phyloP scores from a whole-genome alignment of 441 rosid genomes.

The Adansonia madagascariensis region DNA sequence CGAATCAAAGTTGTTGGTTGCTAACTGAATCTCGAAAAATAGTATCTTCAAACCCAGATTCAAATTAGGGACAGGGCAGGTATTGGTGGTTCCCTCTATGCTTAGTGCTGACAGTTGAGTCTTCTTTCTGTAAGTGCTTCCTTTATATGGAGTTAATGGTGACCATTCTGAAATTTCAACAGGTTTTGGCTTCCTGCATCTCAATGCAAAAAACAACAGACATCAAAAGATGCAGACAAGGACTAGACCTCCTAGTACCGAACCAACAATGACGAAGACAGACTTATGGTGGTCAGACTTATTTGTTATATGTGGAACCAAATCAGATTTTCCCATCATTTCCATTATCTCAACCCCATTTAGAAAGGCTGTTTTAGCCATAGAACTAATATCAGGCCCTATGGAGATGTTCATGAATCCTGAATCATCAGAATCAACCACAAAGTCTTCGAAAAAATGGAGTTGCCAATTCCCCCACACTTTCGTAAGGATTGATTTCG shows the following conservation, averaged over 20 bases:
- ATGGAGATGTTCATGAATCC: constrained; percentile 51
- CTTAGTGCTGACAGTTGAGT: neutral
- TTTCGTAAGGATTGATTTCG: constrained; percentile 28
- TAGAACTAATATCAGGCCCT: constrained; percentile 29
- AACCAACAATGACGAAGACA: constrained; percentile 39
- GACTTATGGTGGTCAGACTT: constrained; percentile 20
- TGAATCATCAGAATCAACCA: constrained; percentile 52
- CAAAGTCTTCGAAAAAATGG: constrained; percentile 52
- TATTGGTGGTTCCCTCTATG: constrained; percentile 25
- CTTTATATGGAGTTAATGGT: constrained; percentile 30
- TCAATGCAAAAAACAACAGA: constrained; percentile 33
- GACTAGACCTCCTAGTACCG: constrained; percentile 42
- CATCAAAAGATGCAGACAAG: constrained; percentile 30
- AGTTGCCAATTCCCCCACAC: neutral
- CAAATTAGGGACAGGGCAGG: constrained; percentile 37
- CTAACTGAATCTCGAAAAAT: constrained; percentile 37
- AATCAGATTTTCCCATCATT: constrained; percentile 32
- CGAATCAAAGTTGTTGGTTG: constrained; percentile 43
- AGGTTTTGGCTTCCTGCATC: constrained; percentile 38
- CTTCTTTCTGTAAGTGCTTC: constrained; percentile 34
- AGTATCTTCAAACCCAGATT: constrained; percentile 46
- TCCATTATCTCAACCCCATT: constrained; percentile 68
- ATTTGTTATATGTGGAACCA: neutral
- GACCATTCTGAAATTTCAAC: constrained; percentile 36
- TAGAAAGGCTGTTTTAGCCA: constrained; percentile 36